Percentiles rank a stretch among this genome's conserved stretches.
Evolutionary conservation across 805 yeast genomes (phyloP).

Genomic region (Candida nemodendra): DNA sequence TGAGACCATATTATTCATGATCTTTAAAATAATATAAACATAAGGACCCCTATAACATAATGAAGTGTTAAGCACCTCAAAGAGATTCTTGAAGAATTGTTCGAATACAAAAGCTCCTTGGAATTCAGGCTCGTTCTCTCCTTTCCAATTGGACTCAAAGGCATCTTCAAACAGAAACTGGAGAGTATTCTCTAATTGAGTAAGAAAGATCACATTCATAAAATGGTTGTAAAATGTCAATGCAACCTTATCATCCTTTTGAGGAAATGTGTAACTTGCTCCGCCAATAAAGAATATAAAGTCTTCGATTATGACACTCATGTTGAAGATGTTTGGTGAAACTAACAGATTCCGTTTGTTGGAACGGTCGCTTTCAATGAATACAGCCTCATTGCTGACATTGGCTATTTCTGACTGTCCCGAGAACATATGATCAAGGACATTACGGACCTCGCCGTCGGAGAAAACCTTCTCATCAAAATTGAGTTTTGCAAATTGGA

Average conservation of each 20-base stretch:
- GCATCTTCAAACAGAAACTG: conserved; percentile 49
- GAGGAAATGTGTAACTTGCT: conserved; percentile 42
- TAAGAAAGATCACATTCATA: conserved; percentile 62
- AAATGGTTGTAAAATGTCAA: conserved; percentile 56
- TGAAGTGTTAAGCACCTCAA: conserved; percentile 59
- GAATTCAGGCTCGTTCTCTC: conserved; percentile 36
- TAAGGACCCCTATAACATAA: conserved; percentile 56
- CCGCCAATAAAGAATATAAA: conserved; percentile 68
- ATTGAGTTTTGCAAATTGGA: conserved; percentile 35
- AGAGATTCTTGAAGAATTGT: conserved; percentile 44
- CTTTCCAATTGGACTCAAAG: conserved; percentile 36
- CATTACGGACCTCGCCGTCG: conserved; percentile 36
- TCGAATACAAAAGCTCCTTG: conserved; percentile 42
- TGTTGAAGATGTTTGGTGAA: conserved; percentile 70
- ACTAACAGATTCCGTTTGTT: conserved; percentile 64
- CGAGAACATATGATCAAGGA: conserved; percentile 66
- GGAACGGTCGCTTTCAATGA: conserved; percentile 55
- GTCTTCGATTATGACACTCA: conserved; percentile 74
- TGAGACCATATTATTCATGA: conserved; percentile 40
- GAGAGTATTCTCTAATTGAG: conserved; percentile 59
- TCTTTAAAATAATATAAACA: conserved; percentile 42
- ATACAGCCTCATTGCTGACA: conserved; percentile 37
- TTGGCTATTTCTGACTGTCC: conserved; percentile 40
- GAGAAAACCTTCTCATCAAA: conserved; percentile 33
- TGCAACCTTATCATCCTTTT: conserved; percentile 22